These are phyloP conservation scores for Berberis thunbergii DNA, from an alignment of 164 flowering plant species.

Conservation along the genomic window DNA sequence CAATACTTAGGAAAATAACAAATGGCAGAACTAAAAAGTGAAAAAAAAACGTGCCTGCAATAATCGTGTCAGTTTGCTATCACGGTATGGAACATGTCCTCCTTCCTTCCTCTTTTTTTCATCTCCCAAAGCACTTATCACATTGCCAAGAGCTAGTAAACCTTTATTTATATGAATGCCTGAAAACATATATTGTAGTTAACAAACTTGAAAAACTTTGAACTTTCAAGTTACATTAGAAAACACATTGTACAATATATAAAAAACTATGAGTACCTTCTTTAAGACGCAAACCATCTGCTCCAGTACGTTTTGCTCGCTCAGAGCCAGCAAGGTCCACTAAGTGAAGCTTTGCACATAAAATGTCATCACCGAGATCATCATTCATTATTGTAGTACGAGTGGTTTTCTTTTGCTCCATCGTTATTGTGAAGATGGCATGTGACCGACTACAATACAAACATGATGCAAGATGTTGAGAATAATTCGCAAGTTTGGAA, in stretches of 20 bases:
- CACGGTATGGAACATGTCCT: slow-evolving; percentile 95
- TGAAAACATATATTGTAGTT: slow-evolving; percentile 9
- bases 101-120: slow-evolving; percentile 96
- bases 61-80: slow-evolving; percentile 94
- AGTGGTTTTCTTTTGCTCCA: slow-evolving; percentile 72
- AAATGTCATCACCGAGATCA: slow-evolving; percentile 63
- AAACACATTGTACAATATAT: neutral
- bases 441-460: slow-evolving; percentile 75
- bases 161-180: slow-evolving; percentile 97
- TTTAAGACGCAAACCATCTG: slow-evolving; percentile 87
- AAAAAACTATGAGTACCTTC: slow-evolving; percentile 52
- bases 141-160: slow-evolving; percentile 91
- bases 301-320: slow-evolving; percentile 91
- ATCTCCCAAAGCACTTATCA: slow-evolving; percentile 99
- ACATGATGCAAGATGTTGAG: neutral
- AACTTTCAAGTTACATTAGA: too few species aligned
- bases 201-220: too few species aligned
- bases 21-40: neutral
- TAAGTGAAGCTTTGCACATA: slow-evolving; percentile 86
- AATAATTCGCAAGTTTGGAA: neutral
- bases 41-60: slow-evolving; percentile 51
- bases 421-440: slow-evolving; percentile 92
- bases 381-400: slow-evolving; percentile 23
- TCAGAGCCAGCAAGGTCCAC: slow-evolving; percentile 99
- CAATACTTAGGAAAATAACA: neutral